phyloP scores from a whole-genome alignment of 2,329 filamentous ascomycete species.

The Macrophomina tecta region DNA sequence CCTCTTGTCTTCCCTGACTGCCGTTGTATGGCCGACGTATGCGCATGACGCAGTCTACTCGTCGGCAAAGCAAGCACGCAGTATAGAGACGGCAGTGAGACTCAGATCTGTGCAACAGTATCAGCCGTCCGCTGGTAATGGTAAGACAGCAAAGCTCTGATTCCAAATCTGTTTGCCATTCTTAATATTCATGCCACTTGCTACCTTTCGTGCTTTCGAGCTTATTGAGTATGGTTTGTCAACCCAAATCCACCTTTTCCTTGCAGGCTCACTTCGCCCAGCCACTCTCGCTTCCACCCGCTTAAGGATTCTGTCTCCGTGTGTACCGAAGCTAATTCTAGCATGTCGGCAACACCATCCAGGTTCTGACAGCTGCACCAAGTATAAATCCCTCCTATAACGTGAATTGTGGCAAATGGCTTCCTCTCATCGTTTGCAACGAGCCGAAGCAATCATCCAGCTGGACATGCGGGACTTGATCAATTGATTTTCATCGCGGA shows the following conservation, averaged over 20 bases:
- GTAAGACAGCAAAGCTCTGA: not conserved
- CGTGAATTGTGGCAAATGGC: no score
- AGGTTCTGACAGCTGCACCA: no score
- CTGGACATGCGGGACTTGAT: no score
- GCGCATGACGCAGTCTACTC: conserved; percentile 1
- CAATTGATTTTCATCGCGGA: no score
- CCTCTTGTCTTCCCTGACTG: not conserved
- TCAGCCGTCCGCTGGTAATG: not conserved
- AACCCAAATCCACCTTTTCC: not conserved
- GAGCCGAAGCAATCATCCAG: no score
- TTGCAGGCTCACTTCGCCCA: not conserved
- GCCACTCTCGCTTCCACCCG: not conserved
- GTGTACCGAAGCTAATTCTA: not conserved
- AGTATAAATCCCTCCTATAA: no score
- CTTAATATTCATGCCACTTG: not conserved
- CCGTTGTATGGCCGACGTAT: not conserved
- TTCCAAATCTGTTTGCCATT: not conserved
- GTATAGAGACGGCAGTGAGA: not conserved
- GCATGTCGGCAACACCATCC: no score
- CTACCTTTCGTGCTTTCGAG: not conserved
- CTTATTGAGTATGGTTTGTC: not conserved
- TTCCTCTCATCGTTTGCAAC: no score
- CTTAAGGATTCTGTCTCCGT: no score
- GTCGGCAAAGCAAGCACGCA: not conserved
- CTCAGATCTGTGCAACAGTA: not conserved